Evolutionary conservation across 2,329 filamentous ascomycete genomes (phyloP).

Genomic region (Tothia fuscella): DNA sequence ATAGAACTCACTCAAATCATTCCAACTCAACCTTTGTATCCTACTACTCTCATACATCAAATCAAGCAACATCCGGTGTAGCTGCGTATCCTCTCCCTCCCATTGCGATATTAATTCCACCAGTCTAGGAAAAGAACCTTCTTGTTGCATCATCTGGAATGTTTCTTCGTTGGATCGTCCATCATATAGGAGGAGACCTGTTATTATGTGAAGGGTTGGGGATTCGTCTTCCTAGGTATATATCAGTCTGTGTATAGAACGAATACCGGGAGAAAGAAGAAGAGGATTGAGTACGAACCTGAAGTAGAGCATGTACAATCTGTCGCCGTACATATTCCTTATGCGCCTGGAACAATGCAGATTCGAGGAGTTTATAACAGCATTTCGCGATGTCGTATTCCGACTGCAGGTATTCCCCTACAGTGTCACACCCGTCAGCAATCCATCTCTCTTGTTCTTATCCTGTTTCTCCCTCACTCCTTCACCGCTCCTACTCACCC

Average conservation of each 20-base stretch:
- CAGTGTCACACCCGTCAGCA: conserved; percentile 13
- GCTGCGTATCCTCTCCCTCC: conserved; percentile 13
- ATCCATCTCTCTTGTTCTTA: not conserved
- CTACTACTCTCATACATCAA: conserved; percentile 94
- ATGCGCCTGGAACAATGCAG: conserved; percentile 61
- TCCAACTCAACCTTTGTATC: conserved; percentile 65
- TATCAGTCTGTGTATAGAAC: conserved; percentile 1
- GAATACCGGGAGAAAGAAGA: conserved; percentile 4
- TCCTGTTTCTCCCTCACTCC: no score
- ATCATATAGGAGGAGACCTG: conserved; percentile 76
- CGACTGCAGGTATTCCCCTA: conserved; percentile 58
- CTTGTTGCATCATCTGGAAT: conserved; percentile 78
- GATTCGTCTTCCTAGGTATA: conserved; percentile 65
- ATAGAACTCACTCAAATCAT: conserved; percentile 57
- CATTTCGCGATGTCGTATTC: conserved; percentile 74
- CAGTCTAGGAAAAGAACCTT: conserved; percentile 72
- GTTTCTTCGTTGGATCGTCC: conserved; percentile 65
- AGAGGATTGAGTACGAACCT: conserved; percentile 35
- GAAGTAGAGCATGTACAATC: conserved; percentile 78
- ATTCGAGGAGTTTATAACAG: conserved; percentile 65
- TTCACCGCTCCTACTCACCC: conserved; percentile 28
- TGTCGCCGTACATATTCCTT: conserved; percentile 82
- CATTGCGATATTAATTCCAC: conserved; percentile 62
- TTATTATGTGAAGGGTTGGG: conserved; percentile 67
- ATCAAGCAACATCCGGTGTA: conserved; percentile 75